These are phyloP conservation scores for Grosmannia penicillata DNA, from an alignment of 2,329 filamentous ascomycete species.

Conservation along the genomic window DNA sequence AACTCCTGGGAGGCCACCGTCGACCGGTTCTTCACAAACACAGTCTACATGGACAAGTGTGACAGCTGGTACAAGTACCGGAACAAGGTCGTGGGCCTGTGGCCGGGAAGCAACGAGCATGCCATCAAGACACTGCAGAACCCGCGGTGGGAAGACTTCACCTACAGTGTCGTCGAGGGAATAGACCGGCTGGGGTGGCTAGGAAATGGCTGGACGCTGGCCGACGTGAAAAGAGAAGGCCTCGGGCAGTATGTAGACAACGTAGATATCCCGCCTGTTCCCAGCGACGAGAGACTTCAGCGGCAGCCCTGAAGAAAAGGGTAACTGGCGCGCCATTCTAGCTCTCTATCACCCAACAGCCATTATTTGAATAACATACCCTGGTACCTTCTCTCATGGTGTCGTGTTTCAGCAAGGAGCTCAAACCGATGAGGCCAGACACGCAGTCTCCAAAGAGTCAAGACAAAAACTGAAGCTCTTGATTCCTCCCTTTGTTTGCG, in stretches of 20 bases:
- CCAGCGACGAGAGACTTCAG: neutral
- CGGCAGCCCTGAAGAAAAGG: neutral
- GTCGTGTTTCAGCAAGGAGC: no score
- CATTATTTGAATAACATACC: no score
- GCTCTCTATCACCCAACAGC: no score
- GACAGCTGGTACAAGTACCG: constrained; percentile 36
- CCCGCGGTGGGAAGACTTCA: constrained; percentile 35
- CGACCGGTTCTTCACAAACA: constrained; percentile 33
- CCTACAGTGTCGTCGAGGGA: constrained; percentile 25
- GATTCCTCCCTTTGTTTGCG: no score
- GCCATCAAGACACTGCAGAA: constrained; percentile 35
- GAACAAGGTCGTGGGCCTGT: constrained; percentile 26
- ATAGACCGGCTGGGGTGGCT: constrained; percentile 8
- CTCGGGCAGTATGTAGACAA: neutral
- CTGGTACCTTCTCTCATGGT: no score
- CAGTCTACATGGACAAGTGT: constrained; percentile 30
- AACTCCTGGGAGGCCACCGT: constrained; percentile 33
- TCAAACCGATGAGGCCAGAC: no score
- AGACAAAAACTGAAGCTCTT: no score
- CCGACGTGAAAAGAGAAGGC: neutral
- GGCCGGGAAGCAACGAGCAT: constrained; percentile 32
- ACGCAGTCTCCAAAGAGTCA: no score
- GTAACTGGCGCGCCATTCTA: no score
- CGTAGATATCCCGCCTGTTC: neutral
- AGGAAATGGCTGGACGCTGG: constrained; percentile 4